A percentile compares a stretch with the other conserved stretches of the same genome.
phyloP scores from a whole-genome alignment of 345 rosid species.

The Eucalyptus viminalis region DNA sequence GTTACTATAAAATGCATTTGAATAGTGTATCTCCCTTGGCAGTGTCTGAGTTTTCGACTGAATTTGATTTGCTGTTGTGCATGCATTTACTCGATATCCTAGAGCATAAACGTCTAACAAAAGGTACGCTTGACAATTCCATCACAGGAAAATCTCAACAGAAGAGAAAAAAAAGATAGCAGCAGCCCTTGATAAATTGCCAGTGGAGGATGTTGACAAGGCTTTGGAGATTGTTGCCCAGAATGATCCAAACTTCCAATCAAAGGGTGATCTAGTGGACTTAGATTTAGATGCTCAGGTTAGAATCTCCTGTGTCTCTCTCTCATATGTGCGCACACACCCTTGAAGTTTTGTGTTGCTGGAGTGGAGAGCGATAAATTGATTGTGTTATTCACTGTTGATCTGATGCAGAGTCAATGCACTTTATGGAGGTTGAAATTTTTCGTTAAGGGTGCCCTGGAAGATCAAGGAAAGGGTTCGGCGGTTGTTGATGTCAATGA shows the following conservation, averaged over 20 bases:
- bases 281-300: slow-evolving; percentile 81
- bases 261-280: slow-evolving; percentile 52
- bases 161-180: slow-evolving; percentile 67
- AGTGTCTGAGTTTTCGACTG: background rate
- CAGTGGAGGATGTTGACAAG: slow-evolving; percentile 59
- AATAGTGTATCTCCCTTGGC: background rate
- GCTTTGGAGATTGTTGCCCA: slow-evolving; percentile 71
- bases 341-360: background rate
- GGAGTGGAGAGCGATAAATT: background rate
- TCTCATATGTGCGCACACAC: background rate
- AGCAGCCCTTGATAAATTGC: slow-evolving; percentile 36
- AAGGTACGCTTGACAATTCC: background rate
- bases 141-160: slow-evolving; percentile 45
- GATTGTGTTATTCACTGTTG: background rate
- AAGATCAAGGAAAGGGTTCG: background rate
- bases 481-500: background rate
- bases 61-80: background rate
- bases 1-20: background rate
- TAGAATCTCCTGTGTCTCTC: background rate
- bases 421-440: slow-evolving; percentile 6
- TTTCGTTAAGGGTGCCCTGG: background rate
- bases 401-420: background rate
- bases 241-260: slow-evolving; percentile 42
- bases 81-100: background rate
- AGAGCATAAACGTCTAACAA: background rate